phyloP scores from a whole-genome alignment of 2,329 filamentous ascomycete genomes.

The Chaetomiaceae sp. region DNA sequence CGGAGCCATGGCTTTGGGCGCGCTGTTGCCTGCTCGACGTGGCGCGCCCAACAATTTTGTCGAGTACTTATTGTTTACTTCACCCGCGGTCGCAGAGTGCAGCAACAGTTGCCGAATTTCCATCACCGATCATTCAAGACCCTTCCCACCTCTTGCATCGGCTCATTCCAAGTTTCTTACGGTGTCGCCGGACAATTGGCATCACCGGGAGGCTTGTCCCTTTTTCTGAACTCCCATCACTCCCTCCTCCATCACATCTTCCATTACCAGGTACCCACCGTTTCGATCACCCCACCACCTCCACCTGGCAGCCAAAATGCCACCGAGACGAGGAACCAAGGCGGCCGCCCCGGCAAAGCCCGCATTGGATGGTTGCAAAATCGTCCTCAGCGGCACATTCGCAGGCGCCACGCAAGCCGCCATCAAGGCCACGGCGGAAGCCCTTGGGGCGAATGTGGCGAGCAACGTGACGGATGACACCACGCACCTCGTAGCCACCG shows the following conservation, averaged over 20 bases:
- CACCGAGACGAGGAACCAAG: slow-evolving; percentile 22
- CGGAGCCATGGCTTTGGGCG: background rate
- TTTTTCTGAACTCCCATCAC: no score
- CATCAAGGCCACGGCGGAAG: slow-evolving; percentile 42
- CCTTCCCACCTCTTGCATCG: no score
- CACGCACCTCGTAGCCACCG: slow-evolving; percentile 54
- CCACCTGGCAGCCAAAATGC: no score
- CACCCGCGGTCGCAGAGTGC: background rate
- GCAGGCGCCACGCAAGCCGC: slow-evolving; percentile 45
- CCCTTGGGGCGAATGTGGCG: slow-evolving; percentile 46
- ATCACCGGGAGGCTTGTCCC: no score
- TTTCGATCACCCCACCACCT: no score
- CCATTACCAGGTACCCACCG: no score
- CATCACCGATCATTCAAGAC: background rate
- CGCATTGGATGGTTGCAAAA: slow-evolving; percentile 43
- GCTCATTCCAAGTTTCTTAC: no score
- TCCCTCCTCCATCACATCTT: no score
- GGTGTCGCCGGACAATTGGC: no score
- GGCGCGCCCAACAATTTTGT: background rate
- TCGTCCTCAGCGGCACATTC: slow-evolving; percentile 60
- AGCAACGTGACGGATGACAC: slow-evolving; percentile 45
- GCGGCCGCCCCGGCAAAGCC: slow-evolving; percentile 18
- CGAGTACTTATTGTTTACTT: slow-evolving; percentile 3
- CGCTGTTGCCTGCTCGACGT: slow-evolving; percentile 23
- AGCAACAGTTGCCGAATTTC: no score